These are phyloP conservation scores for Beauveria scarabaeidicola DNA, from an alignment of 2,329 filamentous ascomycete species.

Conservation along the genomic window DNA sequence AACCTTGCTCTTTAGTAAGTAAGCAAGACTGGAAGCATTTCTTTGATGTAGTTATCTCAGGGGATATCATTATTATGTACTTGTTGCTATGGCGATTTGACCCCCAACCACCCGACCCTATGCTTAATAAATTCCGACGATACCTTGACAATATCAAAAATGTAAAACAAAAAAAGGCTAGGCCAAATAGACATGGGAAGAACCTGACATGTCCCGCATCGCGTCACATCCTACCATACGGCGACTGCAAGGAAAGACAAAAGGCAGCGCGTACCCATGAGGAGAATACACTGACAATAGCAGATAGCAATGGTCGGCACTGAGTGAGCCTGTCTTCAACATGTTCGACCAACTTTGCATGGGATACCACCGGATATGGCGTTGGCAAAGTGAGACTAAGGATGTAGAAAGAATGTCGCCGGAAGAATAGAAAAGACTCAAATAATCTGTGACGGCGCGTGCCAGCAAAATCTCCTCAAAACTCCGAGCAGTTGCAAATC, in stretches of 20 bases:
- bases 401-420: neutral
- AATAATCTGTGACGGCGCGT: neutral
- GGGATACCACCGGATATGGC: neutral
- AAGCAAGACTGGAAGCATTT: neutral
- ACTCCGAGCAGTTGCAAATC: constrained; percentile 3
- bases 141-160: neutral
- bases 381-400: neutral
- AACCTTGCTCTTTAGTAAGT: too few species aligned
- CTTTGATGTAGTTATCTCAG: neutral
- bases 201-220: constrained; percentile 3
- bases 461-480: neutral
- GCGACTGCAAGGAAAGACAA: neutral
- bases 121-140: neutral
- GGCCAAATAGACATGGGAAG: constrained; percentile 1
- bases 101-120: neutral
- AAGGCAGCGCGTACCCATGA: neutral
- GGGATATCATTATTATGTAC: constrained; percentile 10
- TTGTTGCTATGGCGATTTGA: constrained; percentile 3
- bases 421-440: neutral
- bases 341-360: neutral
- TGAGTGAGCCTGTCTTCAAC: neutral
- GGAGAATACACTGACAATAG: neutral
- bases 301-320: neutral
- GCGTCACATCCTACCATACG: neutral
- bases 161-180: neutral